Evolutionary conservation across 148 eudicot species (phyloP).

Genomic region (Agrostemma githago): DNA sequence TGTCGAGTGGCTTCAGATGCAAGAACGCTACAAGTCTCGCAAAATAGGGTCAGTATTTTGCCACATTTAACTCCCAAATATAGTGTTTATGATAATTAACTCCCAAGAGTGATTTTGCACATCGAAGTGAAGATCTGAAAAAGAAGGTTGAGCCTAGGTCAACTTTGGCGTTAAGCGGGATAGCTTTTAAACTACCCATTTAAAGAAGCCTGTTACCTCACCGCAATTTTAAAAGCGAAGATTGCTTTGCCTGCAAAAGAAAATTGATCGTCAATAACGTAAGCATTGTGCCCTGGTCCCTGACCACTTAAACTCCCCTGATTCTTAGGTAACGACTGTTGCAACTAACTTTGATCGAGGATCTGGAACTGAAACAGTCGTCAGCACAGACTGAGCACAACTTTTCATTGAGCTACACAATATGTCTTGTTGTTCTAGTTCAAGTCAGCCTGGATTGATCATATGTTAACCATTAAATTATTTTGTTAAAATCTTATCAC

Average conservation of each 20-base stretch:
- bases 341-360: too few species aligned
- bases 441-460: background rate
- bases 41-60: slow-evolving; percentile 50
- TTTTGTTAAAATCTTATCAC: background rate
- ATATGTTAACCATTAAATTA: background rate
- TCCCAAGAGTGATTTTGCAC: background rate
- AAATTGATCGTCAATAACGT: background rate
- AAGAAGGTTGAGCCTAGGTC: too few species aligned
- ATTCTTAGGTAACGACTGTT: too few species aligned
- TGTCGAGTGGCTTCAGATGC: slow-evolving; percentile 86
- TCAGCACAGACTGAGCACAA: background rate
- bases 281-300: background rate
- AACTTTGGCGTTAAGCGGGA: background rate
- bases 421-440: background rate
- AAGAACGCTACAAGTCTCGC: slow-evolving; percentile 74
- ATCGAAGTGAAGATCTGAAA: too few species aligned
- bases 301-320: background rate
- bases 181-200: background rate
- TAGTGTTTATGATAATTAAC: background rate
- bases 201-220: background rate
- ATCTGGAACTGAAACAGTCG: background rate
- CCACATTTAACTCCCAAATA: background rate
- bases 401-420: background rate
- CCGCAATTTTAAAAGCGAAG: background rate
- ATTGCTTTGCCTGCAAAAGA: background rate